A percentile compares a stretch with the other conserved stretches of the same genome.
These are phyloP conservation scores for Thielaviopsis ethacetica DNA, from an alignment of 2,329 filamentous ascomycete genomes.

Conservation along the genomic window DNA sequence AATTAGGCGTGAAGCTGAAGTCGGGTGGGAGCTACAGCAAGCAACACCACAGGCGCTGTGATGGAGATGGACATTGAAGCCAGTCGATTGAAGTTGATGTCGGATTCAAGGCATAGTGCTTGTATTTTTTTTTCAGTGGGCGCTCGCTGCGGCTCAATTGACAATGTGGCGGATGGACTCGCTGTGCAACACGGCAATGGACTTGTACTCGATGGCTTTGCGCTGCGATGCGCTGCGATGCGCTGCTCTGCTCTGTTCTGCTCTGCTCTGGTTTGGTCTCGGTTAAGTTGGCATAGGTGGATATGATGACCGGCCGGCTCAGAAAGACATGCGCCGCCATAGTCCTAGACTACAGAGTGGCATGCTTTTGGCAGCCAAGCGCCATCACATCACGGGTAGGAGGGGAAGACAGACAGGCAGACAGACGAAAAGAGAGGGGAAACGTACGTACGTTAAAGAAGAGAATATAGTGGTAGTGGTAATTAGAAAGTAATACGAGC, in stretches of 20 bases:
- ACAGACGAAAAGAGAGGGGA: not conserved
- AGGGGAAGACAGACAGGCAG: not conserved
- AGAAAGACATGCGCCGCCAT: not conserved
- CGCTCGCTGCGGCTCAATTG: not conserved
- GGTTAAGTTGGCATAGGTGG: not conserved
- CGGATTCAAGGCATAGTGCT: not conserved
- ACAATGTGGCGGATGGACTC: not conserved
- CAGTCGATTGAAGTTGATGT: not conserved
- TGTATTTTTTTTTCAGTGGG: not conserved
- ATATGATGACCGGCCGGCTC: not conserved
- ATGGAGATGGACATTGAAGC: not conserved
- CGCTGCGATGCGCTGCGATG: not conserved
- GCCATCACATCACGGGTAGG: not conserved
- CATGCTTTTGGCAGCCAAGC: not conserved
- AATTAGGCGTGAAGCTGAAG: not conserved
- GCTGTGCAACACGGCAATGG: not conserved
- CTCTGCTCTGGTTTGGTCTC: not conserved
- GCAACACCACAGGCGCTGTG: not conserved
- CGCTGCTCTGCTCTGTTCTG: not conserved
- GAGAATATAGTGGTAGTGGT: not conserved
- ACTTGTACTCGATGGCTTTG: not conserved
- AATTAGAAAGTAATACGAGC: slow-evolving; percentile 11
- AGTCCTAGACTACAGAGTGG: not conserved
- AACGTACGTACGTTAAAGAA: slow-evolving; percentile 9
- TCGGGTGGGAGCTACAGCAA: not conserved